Base-by-base conservation (phyloP, 805 yeast species). In the Wickerhamomyces kurtzmanii region DNA sequence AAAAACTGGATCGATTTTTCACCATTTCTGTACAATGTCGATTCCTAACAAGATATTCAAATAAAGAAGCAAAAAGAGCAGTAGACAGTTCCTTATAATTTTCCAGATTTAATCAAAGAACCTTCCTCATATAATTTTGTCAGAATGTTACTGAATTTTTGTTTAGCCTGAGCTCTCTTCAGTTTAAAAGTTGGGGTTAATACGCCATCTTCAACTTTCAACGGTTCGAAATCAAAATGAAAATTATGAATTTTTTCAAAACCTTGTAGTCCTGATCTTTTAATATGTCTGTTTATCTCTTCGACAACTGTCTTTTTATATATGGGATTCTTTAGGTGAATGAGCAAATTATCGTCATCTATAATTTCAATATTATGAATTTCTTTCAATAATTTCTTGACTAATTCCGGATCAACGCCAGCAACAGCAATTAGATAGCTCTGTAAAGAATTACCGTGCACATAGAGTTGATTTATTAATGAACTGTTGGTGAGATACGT, bases 141-240 rank as follows among this genome's bases (percentile, higher is more conserved):
- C 26, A 73, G 47, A 15, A 53, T 57, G 5, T 43, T 35, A 27
- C 53, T 43, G 43, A 65, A 75, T 28, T 48, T 52, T 39, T 59
- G 57, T 17, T 57, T 55, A 1, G 71, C 68, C 16, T 55, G 53
- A 1, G 62, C 52, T 32, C 82, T 55, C 47, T 70, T 71, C 29
- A 71, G 51, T 48, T 72, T 71, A 37, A 71, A 42, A 5, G 87
- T 79, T 21, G 87, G 87, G 3, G 89, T 79, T 20, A 79, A 49
- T 3, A 71, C 67, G 27, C 72, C 75, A 33, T 73, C 71, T 26
- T 65, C 74, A n/a, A 74, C 54, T 20, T 61, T 71, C 37, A 78
- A 55, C 5, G 85, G 83, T 39, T 78, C 83, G 27, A 71, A 33
- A 24, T 53, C 69, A 19, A 75, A 49, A 19, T 49, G 41, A 17